A percentile compares a stretch with the other conserved stretches of the same genome.
phyloP scores from a whole-genome alignment of 345 rosid species.

The Noccaea caerulescens region DNA sequence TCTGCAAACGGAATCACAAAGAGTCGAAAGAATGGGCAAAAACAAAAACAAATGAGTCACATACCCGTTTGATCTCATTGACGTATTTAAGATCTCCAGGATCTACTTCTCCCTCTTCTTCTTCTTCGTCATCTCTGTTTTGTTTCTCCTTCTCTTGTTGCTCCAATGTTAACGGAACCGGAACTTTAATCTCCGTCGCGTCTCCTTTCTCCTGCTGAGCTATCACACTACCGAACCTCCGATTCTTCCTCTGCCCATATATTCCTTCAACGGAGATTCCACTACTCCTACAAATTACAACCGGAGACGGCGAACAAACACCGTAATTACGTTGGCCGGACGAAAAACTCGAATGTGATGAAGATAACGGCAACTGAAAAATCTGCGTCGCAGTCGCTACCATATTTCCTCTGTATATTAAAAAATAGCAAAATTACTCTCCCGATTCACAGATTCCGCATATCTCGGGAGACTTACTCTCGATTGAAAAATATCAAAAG shows the following conservation, averaged over 20 bases:
- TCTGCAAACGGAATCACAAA: conserved; percentile 9
- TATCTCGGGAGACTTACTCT: neutral
- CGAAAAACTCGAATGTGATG: conserved; percentile 5
- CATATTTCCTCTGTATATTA: conserved; percentile 6
- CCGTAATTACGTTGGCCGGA: conserved; percentile 35
- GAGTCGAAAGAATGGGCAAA: neutral
- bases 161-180: conserved; percentile 46
- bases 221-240: conserved; percentile 35
- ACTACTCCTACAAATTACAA: conserved; percentile 4
- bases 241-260: conserved; percentile 23
- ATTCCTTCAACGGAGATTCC: neutral
- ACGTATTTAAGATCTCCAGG: conserved; percentile 48
- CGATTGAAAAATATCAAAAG: neutral
- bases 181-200: conserved; percentile 44
- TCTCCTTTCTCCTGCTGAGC: conserved; percentile 47
- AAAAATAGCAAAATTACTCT: neutral
- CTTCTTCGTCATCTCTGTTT: conserved; percentile 29
- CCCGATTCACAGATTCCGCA: conserved; percentile 32
- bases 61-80: conserved; percentile 48
- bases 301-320: conserved; percentile 36
- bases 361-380: conserved; percentile 33
- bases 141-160: conserved; percentile 45
- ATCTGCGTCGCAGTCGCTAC: conserved; percentile 36
- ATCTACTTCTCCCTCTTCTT: conserved; percentile 39
- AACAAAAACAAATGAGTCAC: neutral